Conservation (phyloP, 352 stramenopile genomes). For the Pythium rhizo-oryzae region DNA sequence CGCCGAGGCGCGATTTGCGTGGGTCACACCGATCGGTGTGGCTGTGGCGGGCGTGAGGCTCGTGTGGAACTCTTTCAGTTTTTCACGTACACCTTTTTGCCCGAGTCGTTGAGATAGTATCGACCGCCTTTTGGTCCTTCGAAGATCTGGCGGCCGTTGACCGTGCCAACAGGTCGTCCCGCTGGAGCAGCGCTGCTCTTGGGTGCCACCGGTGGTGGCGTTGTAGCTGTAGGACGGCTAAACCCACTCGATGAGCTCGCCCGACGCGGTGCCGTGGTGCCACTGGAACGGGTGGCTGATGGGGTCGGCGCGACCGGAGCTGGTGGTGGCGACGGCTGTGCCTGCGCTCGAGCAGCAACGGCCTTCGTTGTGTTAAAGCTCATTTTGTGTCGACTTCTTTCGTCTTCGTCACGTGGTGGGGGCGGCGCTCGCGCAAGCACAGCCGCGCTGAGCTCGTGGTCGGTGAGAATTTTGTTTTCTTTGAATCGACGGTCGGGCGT, state of each 20-base stretch:
- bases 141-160: not conserved
- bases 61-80: not conserved
- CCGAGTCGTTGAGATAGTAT: not conserved
- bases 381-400: not conserved
- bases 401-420: not conserved
- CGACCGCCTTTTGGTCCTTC: not conserved
- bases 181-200: not conserved
- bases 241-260: not conserved
- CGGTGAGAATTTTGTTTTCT: slow-evolving; percentile 3
- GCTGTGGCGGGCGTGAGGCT: too few species aligned
- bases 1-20: too few species aligned
- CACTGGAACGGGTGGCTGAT: not conserved
- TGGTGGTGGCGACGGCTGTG: not conserved
- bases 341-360: not conserved
- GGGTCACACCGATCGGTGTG: too few species aligned
- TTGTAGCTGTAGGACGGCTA: not conserved
- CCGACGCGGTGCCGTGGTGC: too few species aligned
- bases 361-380: not conserved
- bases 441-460: not conserved
- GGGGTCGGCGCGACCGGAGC: not conserved
- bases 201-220: not conserved
- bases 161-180: not conserved
- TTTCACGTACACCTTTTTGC: not conserved
- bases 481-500: slow-evolving; percentile 11
- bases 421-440: not conserved